Evolutionary conservation across 768 basidiomycete species (phyloP).

Genomic region (Hericium rajendrae): DNA sequence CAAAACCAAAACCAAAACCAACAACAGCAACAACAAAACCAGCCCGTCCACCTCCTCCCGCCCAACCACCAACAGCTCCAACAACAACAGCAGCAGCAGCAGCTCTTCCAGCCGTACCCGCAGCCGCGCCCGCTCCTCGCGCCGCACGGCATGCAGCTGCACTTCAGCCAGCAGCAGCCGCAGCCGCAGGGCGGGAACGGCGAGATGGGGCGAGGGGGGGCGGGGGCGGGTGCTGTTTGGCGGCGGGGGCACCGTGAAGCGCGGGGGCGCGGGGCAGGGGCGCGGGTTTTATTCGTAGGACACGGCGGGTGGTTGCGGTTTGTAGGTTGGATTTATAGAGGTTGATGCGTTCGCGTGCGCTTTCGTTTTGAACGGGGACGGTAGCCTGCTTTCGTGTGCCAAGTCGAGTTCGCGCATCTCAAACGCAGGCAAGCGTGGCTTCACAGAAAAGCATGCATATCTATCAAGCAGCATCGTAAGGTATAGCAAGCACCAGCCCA

Average conservation of each 20-base stretch:
- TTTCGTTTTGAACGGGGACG: no score
- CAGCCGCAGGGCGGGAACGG: slow-evolving; percentile 6
- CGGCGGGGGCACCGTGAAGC: neutral
- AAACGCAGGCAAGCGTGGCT: no score
- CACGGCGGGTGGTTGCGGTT: neutral
- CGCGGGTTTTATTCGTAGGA: neutral
- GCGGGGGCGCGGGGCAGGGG: neutral
- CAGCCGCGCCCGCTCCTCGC: neutral
- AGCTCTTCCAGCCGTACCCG: neutral
- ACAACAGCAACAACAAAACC: neutral
- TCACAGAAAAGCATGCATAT: no score
- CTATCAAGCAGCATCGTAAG: no score
- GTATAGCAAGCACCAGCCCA: no score
- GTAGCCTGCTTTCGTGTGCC: no score
- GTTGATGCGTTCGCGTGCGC: no score
- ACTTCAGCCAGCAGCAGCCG: slow-evolving; percentile 16
- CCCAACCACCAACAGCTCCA: neutral
- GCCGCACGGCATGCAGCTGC: slow-evolving; percentile 11
- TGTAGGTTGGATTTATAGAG: no score
- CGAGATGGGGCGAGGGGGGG: neutral
- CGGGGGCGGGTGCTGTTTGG: neutral
- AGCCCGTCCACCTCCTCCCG: neutral
- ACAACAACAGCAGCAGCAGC: neutral
- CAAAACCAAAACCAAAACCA: neutral
- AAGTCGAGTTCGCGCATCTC: no score